Evolutionary conservation across 2,329 filamentous ascomycete species (phyloP).

Genomic region (Sclerotinia sclerotiorum): DNA sequence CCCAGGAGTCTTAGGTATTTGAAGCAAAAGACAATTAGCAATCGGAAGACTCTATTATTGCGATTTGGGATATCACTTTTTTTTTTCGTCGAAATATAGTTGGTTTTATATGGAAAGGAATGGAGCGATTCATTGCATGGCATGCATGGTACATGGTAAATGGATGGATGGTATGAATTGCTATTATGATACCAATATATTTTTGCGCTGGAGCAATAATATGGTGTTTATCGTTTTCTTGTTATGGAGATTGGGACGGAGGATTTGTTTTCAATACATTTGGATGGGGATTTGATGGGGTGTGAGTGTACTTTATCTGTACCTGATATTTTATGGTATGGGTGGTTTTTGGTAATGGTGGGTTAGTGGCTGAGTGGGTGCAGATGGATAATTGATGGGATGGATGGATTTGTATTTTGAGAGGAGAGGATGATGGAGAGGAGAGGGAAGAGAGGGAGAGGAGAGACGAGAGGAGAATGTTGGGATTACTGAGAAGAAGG

Average conservation of each 20-base stretch:
- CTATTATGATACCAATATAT: background rate
- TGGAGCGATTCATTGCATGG: background rate
- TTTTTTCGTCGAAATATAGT: background rate
- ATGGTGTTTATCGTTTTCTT: background rate
- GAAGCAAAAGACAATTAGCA: background rate
- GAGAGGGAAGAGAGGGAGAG: background rate
- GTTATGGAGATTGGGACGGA: background rate
- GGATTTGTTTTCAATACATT: background rate
- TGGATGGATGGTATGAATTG: conserved; percentile 22
- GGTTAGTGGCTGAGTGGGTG: background rate
- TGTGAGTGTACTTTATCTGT: background rate
- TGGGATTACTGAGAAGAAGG: too few relatives aligned
- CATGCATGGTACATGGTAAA: background rate
- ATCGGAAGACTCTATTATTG: background rate
- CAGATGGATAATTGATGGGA: background rate
- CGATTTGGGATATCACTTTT: background rate
- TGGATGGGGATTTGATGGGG: background rate
- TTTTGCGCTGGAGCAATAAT: background rate
- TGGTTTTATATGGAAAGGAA: conserved; percentile 10
- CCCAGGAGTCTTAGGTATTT: conserved; percentile 1
- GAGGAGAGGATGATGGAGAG: background rate
- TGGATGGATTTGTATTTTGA: background rate
- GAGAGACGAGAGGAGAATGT: too few relatives aligned
- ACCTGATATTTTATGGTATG: background rate
- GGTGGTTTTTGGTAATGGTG: background rate